phyloP scores from a whole-genome alignment of 768 basidiomycete genomes.

The Calocera viscosa region DNA sequence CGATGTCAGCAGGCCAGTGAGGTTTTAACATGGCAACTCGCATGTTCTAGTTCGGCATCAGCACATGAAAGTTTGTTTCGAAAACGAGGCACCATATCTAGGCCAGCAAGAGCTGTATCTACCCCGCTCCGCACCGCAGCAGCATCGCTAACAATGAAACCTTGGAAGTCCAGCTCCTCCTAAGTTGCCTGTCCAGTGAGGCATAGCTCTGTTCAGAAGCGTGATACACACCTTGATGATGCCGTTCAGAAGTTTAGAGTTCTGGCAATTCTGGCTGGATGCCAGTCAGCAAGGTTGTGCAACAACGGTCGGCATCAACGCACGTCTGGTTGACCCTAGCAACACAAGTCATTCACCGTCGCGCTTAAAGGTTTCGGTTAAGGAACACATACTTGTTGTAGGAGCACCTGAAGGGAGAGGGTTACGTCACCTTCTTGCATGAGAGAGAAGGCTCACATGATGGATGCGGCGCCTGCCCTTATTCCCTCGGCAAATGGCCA shows the following conservation, averaged over 20 bases:
- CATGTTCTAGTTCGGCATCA: not conserved
- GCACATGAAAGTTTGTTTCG: not conserved
- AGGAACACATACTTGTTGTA: not conserved
- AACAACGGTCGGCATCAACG: not conserved
- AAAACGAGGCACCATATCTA: constrained; percentile 33
- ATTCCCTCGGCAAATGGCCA: not conserved
- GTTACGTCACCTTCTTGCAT: not conserved
- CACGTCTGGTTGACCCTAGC: not conserved
- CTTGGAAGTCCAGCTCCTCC: not conserved
- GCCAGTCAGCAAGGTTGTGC: not conserved
- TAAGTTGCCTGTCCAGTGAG: not conserved
- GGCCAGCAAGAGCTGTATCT: constrained; percentile 37
- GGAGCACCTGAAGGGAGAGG: not conserved
- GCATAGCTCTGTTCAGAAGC: too few relatives aligned
- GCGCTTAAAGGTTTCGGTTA: too few relatives aligned
- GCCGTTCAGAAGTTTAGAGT: not conserved
- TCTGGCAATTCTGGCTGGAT: not conserved
- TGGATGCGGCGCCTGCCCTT: not conserved
- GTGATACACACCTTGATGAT: not conserved
- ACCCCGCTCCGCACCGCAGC: constrained; percentile 32
- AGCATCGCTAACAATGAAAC: constrained; percentile 40
- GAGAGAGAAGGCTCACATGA: not conserved
- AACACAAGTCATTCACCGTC: not conserved
- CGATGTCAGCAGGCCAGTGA: not conserved
- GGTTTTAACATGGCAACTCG: not conserved